Percentiles rank a stretch among this genome's conserved stretches.
Evolutionary conservation across 139 green algal genomes (phyloP).

Genomic region (Deuterostichococcus epilithicus): DNA sequence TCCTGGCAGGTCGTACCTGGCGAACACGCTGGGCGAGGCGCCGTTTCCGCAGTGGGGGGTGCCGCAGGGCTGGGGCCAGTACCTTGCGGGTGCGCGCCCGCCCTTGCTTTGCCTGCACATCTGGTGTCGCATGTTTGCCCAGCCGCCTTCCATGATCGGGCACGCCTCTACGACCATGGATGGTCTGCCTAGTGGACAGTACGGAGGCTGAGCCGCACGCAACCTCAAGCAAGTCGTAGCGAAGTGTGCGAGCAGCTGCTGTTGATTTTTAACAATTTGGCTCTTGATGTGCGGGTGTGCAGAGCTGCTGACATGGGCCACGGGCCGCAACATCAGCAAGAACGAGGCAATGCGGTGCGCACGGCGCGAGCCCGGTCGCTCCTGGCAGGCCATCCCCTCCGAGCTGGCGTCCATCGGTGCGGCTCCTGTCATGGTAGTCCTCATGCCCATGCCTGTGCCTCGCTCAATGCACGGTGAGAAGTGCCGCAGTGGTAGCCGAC

Average conservation of each 20-base stretch:
- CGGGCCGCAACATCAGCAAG: constrained; percentile 37
- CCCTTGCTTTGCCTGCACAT: background rate
- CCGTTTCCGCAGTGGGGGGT: constrained; percentile 74
- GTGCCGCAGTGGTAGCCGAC: too few species aligned
- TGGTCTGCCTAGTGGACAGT: too few species aligned
- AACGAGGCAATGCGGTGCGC: constrained; percentile 64
- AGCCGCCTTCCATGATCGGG: background rate
- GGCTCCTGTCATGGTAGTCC: background rate
- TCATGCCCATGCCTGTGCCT: too few species aligned
- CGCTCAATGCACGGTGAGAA: too few species aligned
- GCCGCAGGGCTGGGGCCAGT: constrained; percentile 64
- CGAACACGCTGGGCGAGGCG: constrained; percentile 58
- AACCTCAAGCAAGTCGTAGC: too few species aligned
- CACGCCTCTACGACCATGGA: background rate
- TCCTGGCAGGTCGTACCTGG: constrained; percentile 50
- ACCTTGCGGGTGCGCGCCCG: constrained; percentile 46
- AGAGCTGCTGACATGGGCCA: constrained; percentile 67
- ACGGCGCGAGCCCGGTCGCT: constrained; percentile 67
- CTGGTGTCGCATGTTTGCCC: background rate
- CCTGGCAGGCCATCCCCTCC: constrained; percentile 71
- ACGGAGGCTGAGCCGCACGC: too few species aligned
- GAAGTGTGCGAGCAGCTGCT: too few species aligned
- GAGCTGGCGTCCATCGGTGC: constrained; percentile 57
- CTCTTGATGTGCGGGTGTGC: constrained; percentile 8
- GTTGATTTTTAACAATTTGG: background rate